phyloP scores from a whole-genome alignment of 1,284 basidiomycete genomes.

The Clitocybe nebularis region DNA sequence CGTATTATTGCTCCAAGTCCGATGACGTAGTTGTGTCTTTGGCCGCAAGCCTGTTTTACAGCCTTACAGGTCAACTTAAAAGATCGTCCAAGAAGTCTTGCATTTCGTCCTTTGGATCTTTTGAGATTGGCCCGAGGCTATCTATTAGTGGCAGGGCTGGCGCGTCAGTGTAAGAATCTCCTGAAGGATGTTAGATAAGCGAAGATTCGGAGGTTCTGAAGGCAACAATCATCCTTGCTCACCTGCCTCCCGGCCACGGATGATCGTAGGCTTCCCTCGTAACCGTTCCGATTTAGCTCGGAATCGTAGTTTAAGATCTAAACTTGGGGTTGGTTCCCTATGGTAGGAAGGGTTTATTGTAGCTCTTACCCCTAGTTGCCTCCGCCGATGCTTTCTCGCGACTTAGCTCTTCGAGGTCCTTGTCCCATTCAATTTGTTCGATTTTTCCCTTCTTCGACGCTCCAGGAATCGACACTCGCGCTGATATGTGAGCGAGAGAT shows the following conservation, averaged over 20 bases:
- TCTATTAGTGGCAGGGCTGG: constrained; percentile 49
- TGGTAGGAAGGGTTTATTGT: not conserved
- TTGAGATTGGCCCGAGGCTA: constrained; percentile 24
- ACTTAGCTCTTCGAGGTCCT: constrained; percentile 56
- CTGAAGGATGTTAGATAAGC: too few species aligned
- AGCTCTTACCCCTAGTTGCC: constrained; percentile 57
- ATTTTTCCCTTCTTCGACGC: constrained; percentile 57
- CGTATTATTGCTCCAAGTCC: too few species aligned
- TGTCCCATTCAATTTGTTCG: constrained; percentile 63
- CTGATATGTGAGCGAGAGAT: constrained; percentile 49
- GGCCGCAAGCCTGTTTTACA: too few species aligned
- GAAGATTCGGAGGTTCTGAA: too few species aligned
- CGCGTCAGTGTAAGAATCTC: constrained; percentile 39
- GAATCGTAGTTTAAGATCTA: constrained; percentile 69
- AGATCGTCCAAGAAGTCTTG: constrained; percentile 73
- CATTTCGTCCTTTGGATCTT: constrained; percentile 57
- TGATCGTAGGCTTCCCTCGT: constrained; percentile 32
- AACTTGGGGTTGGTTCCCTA: not conserved
- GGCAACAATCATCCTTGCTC: constrained; percentile 7
- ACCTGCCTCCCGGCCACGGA: constrained; percentile 30
- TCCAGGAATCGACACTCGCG: constrained; percentile 15
- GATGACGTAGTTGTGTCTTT: too few species aligned
- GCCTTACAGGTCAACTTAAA: too few species aligned
- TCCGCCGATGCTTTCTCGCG: constrained; percentile 70
- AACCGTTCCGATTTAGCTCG: constrained; percentile 54